A percentile compares a stretch with the other conserved stretches of the same genome.
phyloP scores from a whole-genome alignment of 331 rosid genomes.

The Pyrus hybrid region DNA sequence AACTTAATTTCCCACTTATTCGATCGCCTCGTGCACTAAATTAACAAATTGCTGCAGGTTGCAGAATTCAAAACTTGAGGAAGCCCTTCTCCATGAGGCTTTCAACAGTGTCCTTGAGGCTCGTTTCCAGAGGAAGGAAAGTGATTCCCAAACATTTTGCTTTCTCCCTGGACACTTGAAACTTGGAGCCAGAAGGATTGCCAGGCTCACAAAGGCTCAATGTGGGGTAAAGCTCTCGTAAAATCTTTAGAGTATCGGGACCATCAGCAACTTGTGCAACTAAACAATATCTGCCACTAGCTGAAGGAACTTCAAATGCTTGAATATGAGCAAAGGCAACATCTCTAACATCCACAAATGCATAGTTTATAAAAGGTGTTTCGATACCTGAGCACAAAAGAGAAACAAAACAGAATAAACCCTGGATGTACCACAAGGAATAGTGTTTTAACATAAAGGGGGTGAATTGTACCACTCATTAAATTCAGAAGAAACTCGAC shows the following conservation, averaged over 20 bases:
- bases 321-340: constrained; percentile 6
- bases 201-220: neutral
- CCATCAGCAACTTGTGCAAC: neutral
- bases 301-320: constrained; percentile 11
- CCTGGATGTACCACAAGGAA: neutral
- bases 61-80: neutral
- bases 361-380: neutral
- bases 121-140: constrained; percentile 24
- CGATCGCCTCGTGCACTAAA: no score
- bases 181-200: neutral
- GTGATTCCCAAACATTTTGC: constrained; percentile 24
- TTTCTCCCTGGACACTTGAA: constrained; percentile 27
- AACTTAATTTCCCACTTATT: no score
- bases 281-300: constrained; percentile 10
- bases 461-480: neutral
- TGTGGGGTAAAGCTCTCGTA: neutral
- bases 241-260: neutral
- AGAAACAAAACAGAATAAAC: neutral
- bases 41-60: neutral
- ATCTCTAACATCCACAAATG: constrained; percentile 9
- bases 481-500: neutral
- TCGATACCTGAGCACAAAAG: neutral
- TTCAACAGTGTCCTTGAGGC: constrained; percentile 17
- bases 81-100: constrained; percentile 5
- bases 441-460: neutral